Evolutionary conservation across 225 moss, liverwort and hornwort genomes (phyloP).

Genomic region (Pseudoscleropodium purum): DNA sequence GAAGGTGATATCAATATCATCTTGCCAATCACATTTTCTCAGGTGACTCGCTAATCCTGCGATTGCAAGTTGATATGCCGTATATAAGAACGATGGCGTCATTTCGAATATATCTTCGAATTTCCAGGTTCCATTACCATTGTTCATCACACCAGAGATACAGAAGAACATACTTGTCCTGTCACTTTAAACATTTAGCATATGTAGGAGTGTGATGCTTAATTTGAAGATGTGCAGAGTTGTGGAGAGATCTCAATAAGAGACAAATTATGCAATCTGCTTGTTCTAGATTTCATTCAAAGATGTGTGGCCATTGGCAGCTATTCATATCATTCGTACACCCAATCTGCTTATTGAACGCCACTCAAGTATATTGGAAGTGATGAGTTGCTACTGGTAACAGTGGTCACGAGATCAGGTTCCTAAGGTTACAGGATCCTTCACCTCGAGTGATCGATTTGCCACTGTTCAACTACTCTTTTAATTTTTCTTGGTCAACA

Average conservation of each 20-base stretch:
- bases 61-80: background rate
- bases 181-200: no score
- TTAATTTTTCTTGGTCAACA: background rate
- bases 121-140: background rate
- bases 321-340: background rate
- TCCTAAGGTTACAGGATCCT: background rate
- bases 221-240: background rate
- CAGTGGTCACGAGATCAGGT: background rate
- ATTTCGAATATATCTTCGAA: background rate
- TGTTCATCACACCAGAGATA: background rate
- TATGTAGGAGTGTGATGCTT: background rate
- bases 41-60: constrained; percentile 25
- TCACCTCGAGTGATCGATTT: background rate
- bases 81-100: background rate
- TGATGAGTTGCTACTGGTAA: background rate
- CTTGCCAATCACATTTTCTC: constrained; percentile 64
- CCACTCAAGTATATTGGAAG: background rate
- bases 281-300: background rate
- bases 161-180: background rate
- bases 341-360: background rate
- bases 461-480: background rate
- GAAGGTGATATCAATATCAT: constrained; percentile 89
- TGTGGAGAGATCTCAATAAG: background rate
- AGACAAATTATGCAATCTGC: background rate
- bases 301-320: background rate